Percentiles rank a stretch among this genome's conserved stretches.
phyloP scores from a whole-genome alignment of 495 filamentous ascomycete genomes.

The Aspergillus affinis region DNA sequence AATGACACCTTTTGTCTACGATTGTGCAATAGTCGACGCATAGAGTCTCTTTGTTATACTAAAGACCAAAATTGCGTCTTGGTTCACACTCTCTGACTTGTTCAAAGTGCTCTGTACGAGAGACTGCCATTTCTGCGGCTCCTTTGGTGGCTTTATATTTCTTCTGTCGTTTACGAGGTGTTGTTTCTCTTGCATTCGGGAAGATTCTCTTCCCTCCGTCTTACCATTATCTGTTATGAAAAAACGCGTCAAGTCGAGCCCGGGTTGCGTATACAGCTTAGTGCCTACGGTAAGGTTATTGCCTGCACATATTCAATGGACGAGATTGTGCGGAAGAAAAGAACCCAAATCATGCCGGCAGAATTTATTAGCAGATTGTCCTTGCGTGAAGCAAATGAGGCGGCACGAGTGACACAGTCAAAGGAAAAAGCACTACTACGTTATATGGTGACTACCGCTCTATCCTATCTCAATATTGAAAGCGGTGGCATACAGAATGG shows the following conservation, averaged over 20 bases:
- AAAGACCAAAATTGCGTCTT: conserved; percentile 16
- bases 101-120: conserved; percentile 17
- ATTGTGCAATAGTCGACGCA: too few species aligned
- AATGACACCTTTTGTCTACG: too few species aligned
- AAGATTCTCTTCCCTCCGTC: conserved; percentile 10
- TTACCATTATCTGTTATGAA: conserved; percentile 8
- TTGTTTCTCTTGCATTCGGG: conserved; percentile 18
- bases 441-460: conserved; percentile 17
- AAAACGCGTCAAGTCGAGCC: conserved; percentile 1
- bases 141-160: conserved; percentile 18
- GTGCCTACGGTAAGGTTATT: conserved; percentile 11
- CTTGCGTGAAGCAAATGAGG: neutral
- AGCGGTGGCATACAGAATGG: conserved; percentile 13
- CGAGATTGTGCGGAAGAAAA: conserved; percentile 8
- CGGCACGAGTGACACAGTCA: neutral
- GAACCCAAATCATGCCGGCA: conserved; percentile 6
- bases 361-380: conserved; percentile 2
- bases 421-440: conserved; percentile 9
- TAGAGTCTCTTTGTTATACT: too few species aligned
- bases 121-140: conserved; percentile 17
- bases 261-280: neutral
- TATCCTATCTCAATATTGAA: conserved; percentile 15
- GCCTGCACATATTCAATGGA: conserved; percentile 15
- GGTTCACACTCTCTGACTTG: conserved; percentile 13
- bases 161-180: conserved; percentile 17